Percentiles rank a stretch among this genome's conserved stretches.
phyloP scores from a whole-genome alignment of 208 protist species.

The Porcisia hertigi region DNA sequence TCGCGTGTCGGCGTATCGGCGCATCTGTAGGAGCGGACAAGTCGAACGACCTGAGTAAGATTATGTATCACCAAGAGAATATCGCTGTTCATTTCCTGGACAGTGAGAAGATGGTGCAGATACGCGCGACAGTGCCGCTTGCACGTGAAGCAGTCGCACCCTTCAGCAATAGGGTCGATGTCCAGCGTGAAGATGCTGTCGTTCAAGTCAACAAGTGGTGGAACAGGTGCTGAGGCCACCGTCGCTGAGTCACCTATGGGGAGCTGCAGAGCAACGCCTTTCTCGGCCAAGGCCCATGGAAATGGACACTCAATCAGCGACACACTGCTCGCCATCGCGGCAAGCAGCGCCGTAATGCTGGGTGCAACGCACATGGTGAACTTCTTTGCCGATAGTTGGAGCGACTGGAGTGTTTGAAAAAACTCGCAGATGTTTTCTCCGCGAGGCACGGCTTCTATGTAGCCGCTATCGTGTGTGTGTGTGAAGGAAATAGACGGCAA shows the following conservation, averaged over 20 bases:
- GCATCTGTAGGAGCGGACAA: constrained; percentile 38
- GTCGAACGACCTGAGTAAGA: constrained; percentile 38
- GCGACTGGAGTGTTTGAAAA: constrained; percentile 25
- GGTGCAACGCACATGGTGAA: constrained; percentile 45
- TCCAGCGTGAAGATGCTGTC: constrained; percentile 63
- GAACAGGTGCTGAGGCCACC: constrained; percentile 27
- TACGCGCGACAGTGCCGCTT: constrained; percentile 76
- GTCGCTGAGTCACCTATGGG: constrained; percentile 2
- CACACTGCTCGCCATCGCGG: constrained; percentile 46
- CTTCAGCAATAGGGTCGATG: constrained; percentile 48
- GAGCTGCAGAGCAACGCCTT: constrained; percentile 66
- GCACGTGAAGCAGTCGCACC: constrained; percentile 83
- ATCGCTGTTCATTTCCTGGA: constrained; percentile 90
- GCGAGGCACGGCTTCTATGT: constrained; percentile 38
- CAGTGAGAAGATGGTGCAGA: constrained; percentile 85
- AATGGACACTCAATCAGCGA: constrained; percentile 70
- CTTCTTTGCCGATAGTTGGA: constrained; percentile 22
- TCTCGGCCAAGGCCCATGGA: constrained; percentile 73
- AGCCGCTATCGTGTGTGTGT: constrained; percentile 12
- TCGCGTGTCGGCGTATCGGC: constrained; percentile 25
- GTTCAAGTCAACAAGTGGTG: constrained; percentile 71
- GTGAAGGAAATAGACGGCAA: constrained; percentile 32
- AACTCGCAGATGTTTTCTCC: constrained; percentile 46
- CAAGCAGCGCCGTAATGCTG: constrained; percentile 49
- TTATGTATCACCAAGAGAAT: constrained; percentile 89